phyloP scores from a whole-genome alignment of 2,329 filamentous ascomycete species.

The Pseudogymnoascus sp. region DNA sequence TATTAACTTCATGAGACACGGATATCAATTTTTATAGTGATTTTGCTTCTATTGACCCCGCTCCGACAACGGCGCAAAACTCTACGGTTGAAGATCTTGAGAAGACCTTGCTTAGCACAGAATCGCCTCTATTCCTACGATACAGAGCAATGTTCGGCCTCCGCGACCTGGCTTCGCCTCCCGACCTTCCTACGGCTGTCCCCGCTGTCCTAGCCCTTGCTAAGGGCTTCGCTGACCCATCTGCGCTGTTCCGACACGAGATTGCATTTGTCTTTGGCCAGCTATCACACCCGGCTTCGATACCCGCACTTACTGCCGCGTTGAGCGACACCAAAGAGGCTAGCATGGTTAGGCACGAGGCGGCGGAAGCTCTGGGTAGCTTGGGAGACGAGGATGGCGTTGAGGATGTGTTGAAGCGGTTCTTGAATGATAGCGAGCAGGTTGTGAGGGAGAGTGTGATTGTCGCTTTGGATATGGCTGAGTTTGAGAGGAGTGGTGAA shows the following conservation, averaged over 20 bases:
- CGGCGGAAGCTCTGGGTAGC: slow-evolving; percentile 89
- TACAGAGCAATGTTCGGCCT: slow-evolving; percentile 98
- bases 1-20: slow-evolving; percentile 9
- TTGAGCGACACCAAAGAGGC: slow-evolving; percentile 73
- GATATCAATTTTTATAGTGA: slow-evolving; percentile 49
- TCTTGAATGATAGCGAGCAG: slow-evolving; percentile 81
- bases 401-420: slow-evolving; percentile 71
- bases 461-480: slow-evolving; percentile 95
- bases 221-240: slow-evolving; percentile 73
- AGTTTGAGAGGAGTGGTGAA: slow-evolving; percentile 85
- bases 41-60: slow-evolving; percentile 91
- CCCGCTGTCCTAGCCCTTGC: slow-evolving; percentile 82
- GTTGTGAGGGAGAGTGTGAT: slow-evolving; percentile 92
- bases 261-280: slow-evolving; percentile 98
- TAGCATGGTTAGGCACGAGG: slow-evolving; percentile 96
- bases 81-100: slow-evolving; percentile 66
- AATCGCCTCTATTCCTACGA: slow-evolving; percentile 73
- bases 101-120: slow-evolving; percentile 67
- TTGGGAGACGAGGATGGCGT: slow-evolving; percentile 90
- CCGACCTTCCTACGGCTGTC: slow-evolving; percentile 78
- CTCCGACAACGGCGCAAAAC: slow-evolving; percentile 63
- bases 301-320: slow-evolving; percentile 73
- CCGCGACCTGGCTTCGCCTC: slow-evolving; percentile 87
- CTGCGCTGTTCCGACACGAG: slow-evolving; percentile 92
- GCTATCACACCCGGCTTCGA: slow-evolving; percentile 90